Base-by-base conservation (phyloP, 768 basidiomycete genomes). In the Hericium erinaceus region DNA sequence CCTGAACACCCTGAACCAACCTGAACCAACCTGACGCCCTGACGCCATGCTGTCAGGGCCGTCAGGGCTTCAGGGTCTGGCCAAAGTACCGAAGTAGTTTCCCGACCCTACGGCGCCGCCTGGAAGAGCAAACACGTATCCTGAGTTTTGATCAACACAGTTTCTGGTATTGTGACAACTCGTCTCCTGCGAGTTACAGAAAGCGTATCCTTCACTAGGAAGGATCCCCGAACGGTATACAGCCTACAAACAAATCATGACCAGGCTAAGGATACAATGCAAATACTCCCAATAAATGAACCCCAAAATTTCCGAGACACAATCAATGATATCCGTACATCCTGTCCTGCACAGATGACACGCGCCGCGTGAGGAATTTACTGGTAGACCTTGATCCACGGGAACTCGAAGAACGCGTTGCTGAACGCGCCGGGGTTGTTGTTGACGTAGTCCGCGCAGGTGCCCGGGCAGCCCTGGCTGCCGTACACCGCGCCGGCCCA, bases 401-500 rank as follows among this genome's bases (percentile, higher is more conserved):
- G n/a, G 48, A 56, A 48, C 48, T 40, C 20, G 5, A 48, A 54
- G 22, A 53, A 54, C 11, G 51, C 48, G 28, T 48, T 48, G 40
- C 10, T 20, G 51, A 58, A 53, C 22, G 52, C 48, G 40, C 50
- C 20, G 11, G 57, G 50, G 39, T 58, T 53, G 22, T 20, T 53
- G 49, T 53, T 53, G 28, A 49, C 51, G 22, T 41, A 57, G 51
- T 53, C 39, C 11, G 24, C 39, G 48, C 58, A 62, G 22, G 40
- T 46, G 18, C 57, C 39, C 6, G 60, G 60, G 40, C 62, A 63
- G 18, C 59, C 61, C n/a, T 53, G 52, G 18, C 49, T 39, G 28
- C 46, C 57, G 49, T 63, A 65, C 16, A 53, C 55, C 39, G 13
- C 39, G 46, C 57, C 57, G 12, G 57, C 57, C 44, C 52, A 58